Conservation (phyloP, 306 rosid species). For the Begonia fuchsioides region DNA sequence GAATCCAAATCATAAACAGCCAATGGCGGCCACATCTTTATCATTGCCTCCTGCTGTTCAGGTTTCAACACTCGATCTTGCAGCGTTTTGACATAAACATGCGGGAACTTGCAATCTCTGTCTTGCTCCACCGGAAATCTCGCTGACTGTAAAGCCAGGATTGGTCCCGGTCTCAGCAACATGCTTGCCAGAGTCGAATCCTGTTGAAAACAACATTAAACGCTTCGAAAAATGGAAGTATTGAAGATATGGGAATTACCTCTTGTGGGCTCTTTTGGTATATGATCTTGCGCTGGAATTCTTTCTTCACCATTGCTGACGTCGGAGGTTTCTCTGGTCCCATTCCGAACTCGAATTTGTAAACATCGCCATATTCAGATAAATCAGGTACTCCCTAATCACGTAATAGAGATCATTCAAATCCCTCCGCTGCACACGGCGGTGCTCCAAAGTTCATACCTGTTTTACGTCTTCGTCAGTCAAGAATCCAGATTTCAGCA, state of each 20-base stretch:
- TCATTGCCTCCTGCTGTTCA: constrained; percentile 80
- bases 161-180: constrained; percentile 79
- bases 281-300: constrained; percentile 52
- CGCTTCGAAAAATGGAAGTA: not conserved
- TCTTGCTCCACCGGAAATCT: constrained; percentile 19
- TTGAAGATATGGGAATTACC: constrained; percentile 17
- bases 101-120: constrained; percentile 39
- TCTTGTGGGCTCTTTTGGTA: constrained; percentile 67
- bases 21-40: constrained; percentile 57
- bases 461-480: constrained; percentile 53
- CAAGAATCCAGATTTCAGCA: constrained; percentile 51
- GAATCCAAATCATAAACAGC: constrained; percentile 50
- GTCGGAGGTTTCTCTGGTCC: constrained; percentile 79
- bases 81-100: constrained; percentile 53
- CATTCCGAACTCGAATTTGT: constrained; percentile 51
- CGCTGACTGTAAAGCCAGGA: constrained; percentile 39
- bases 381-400: constrained; percentile 70
- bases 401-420: not conserved
- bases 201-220: constrained; percentile 20
- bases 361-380: constrained; percentile 64
- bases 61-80: constrained; percentile 58
- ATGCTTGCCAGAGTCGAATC: constrained; percentile 80
- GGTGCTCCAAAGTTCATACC: not conserved
- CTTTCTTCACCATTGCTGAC: constrained; percentile 57
- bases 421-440: not conserved